Evolutionary conservation across 768 basidiomycete species (phyloP).

Genomic region (Vararia minispora): DNA sequence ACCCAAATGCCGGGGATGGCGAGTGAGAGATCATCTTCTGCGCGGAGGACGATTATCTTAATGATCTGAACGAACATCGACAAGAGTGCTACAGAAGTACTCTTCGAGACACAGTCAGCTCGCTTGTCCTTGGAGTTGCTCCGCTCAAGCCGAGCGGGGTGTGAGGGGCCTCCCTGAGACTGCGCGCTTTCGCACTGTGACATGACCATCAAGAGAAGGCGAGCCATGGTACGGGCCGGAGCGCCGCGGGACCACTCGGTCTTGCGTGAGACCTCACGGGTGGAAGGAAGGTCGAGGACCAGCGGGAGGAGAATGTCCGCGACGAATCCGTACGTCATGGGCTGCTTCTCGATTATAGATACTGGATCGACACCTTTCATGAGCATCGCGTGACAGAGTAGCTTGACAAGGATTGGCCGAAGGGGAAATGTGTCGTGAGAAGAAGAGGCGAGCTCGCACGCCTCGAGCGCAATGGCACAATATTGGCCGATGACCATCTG

Average conservation of each 20-base stretch:
- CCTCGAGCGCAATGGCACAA: constrained; percentile 25
- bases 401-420: constrained; percentile 20
- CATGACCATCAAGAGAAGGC: constrained; percentile 49
- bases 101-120: constrained; percentile 17
- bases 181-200: constrained; percentile 32
- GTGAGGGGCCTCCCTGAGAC: constrained; percentile 16
- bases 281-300: constrained; percentile 39
- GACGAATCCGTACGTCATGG: constrained; percentile 50
- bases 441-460: constrained; percentile 23
- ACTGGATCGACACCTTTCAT: constrained; percentile 43
- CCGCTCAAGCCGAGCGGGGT: constrained; percentile 24
- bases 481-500: constrained; percentile 23
- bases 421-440: constrained; percentile 21
- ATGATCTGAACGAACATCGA: constrained; percentile 52
- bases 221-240: constrained; percentile 44
- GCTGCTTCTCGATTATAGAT: constrained; percentile 41
- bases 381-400: constrained; percentile 27
- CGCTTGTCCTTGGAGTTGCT: constrained; percentile 37
- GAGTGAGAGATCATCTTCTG: constrained; percentile 44
- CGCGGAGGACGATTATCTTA: constrained; percentile 56
- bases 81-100: constrained; percentile 20
- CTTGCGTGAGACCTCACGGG: constrained; percentile 31
- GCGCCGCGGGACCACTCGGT: constrained; percentile 37
- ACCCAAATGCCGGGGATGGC: constrained; percentile 51
- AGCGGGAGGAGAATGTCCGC: constrained; percentile 55